Conservation (phyloP, 2,329 filamentous ascomycete species). For the Neopestalotiopsis rosae region DNA sequence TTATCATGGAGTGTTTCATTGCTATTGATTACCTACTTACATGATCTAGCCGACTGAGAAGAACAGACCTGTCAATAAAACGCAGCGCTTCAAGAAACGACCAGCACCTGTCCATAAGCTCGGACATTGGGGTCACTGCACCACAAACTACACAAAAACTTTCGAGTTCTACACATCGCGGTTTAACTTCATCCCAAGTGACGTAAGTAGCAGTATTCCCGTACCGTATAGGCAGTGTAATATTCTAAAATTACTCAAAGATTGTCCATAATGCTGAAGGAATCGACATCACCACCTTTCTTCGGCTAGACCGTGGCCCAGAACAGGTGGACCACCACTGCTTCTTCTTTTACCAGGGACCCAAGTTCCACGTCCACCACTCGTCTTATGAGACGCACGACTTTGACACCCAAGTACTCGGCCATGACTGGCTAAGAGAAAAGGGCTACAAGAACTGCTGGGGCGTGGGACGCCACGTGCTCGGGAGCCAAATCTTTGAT, state of each 20-base stretch:
- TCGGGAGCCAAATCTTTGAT: conserved; percentile 75
- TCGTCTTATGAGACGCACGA: conserved; percentile 74
- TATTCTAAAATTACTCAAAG: conserved; percentile 17
- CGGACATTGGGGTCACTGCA: conserved; percentile 60
- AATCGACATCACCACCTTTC: conserved; percentile 49
- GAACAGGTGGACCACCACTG: conserved; percentile 56
- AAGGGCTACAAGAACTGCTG: conserved; percentile 70
- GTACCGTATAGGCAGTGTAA: background rate
- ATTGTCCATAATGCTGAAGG: conserved; percentile 43
- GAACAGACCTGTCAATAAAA: conserved; percentile 53
- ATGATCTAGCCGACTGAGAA: conserved; percentile 47
- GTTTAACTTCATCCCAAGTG: conserved; percentile 59
- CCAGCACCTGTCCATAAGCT: conserved; percentile 57
- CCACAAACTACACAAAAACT: conserved; percentile 53
- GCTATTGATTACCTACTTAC: background rate
- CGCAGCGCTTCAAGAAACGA: conserved; percentile 57
- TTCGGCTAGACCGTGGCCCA: conserved; percentile 48
- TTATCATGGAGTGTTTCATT: too few species aligned
- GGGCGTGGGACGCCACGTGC: conserved; percentile 73
- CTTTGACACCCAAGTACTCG: conserved; percentile 72
- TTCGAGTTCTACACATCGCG: conserved; percentile 55
- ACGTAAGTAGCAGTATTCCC: conserved; percentile 37
- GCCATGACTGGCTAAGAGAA: conserved; percentile 70
- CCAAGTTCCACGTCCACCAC: conserved; percentile 66
- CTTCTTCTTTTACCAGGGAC: conserved; percentile 55